Conservation (phyloP, 2,329 filamentous ascomycete genomes). For the Colletotrichum tamarilloi region DNA sequence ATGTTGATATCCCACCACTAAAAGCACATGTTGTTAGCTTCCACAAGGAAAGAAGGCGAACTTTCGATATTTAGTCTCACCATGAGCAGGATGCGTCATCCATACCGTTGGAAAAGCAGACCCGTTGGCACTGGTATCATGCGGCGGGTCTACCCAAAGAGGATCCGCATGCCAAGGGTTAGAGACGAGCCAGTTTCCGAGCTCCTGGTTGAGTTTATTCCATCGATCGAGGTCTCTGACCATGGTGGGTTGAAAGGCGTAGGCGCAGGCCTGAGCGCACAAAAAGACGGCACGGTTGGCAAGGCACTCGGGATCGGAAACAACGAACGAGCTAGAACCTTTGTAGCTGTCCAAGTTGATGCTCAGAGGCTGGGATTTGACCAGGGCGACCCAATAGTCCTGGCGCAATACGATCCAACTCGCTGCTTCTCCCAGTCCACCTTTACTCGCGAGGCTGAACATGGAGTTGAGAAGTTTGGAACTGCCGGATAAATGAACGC, state of each 20-base stretch:
- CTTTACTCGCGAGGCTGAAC: slow-evolving; percentile 41
- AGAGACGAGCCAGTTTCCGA: slow-evolving; percentile 39
- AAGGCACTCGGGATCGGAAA: slow-evolving; percentile 40
- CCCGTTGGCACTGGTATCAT: slow-evolving; percentile 8
- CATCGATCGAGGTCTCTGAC: slow-evolving; percentile 38
- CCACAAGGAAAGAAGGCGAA: rapidly evolving
- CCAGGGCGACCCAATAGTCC: slow-evolving; percentile 58
- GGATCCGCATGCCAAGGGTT: slow-evolving; percentile 36
- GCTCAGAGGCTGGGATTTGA: slow-evolving; percentile 50
- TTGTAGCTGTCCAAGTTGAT: slow-evolving; percentile 49
- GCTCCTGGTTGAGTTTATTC: slow-evolving; percentile 38
- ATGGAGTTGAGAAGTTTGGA: slow-evolving; percentile 42
- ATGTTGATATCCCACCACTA: slow-evolving; percentile 52
- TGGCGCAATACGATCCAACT: slow-evolving; percentile 61
- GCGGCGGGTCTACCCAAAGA: slow-evolving; percentile 20
- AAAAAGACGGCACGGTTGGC: slow-evolving; percentile 43
- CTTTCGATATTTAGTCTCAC: neutral
- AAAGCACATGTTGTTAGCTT: neutral
- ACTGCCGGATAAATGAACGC: slow-evolving; percentile 42
- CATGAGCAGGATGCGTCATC: slow-evolving; percentile 18
- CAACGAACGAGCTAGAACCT: slow-evolving; percentile 39
- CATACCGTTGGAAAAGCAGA: slow-evolving; percentile 35
- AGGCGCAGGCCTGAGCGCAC: slow-evolving; percentile 45
- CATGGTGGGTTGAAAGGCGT: slow-evolving; percentile 45
- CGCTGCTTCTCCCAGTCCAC: slow-evolving; percentile 53